Evolutionary conservation across 2,329 filamentous ascomycete genomes (phyloP).

Genomic region (Sporothrix luriei): DNA sequence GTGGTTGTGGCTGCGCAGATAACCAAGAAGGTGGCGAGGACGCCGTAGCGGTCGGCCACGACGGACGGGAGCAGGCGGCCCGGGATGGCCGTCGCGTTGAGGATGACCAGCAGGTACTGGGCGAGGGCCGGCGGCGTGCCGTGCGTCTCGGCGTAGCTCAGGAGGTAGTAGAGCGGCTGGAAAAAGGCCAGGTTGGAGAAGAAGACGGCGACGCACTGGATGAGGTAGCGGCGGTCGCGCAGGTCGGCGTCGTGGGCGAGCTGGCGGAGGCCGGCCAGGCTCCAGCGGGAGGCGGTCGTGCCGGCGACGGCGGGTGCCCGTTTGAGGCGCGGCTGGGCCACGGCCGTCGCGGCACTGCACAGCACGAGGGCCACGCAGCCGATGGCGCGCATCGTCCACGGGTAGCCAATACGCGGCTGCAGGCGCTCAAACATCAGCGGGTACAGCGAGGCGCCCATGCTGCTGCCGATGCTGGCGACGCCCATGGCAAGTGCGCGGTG

Average conservation of each 20-base stretch:
- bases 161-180: conserved; percentile 33
- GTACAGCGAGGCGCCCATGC: conserved; percentile 52
- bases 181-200: conserved; percentile 34
- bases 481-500: conserved; percentile 63
- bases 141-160: conserved; percentile 31
- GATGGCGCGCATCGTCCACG: conserved; percentile 32
- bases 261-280: conserved; percentile 2
- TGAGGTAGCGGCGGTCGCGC: conserved; percentile 22
- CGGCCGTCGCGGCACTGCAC: neutral
- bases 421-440: conserved; percentile 30
- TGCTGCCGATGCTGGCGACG: conserved; percentile 61
- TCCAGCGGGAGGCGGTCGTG: neutral
- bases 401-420: conserved; percentile 28
- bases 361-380: conserved; percentile 30
- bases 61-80: conserved; percentile 42
- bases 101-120: conserved; percentile 41
- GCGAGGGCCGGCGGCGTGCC: conserved; percentile 27
- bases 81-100: conserved; percentile 43
- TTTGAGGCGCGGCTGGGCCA: neutral
- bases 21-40: conserved; percentile 41
- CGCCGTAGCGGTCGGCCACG: conserved; percentile 42
- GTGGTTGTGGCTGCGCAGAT: conserved; percentile 39
- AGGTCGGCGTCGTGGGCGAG: conserved; percentile 22
- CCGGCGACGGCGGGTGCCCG: neutral
- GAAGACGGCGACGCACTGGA: conserved; percentile 32